Base-by-base conservation (phyloP, 805 yeast genomes). In the Ogataea trehalophila region DNA sequence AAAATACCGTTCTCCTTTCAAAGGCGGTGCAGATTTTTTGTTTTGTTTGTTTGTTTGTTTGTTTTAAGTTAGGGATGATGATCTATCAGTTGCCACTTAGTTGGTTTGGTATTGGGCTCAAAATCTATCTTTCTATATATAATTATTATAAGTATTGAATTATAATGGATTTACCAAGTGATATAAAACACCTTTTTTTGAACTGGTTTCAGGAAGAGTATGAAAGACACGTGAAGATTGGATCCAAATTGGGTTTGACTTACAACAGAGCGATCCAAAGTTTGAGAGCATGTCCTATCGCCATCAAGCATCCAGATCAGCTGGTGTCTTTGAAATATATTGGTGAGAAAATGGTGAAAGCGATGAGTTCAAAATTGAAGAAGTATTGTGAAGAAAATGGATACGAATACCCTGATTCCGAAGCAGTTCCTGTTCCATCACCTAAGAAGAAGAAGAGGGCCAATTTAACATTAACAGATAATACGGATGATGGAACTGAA, bases 331-430 rank as follows among this genome's bases (percentile, higher is more conserved):
- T 92, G 38, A 83, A 76, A 47, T 85, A 72, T 41, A 74, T 92
- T 34, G 98, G 98, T 1, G 83, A 79, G 13, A 81, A 83, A 47
- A 81, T 87, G 7, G 79, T 86, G 33, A 67, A 63, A 2, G 58
- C 66, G 29, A 66, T 92, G 47, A 70, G 73, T 23, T 63, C 68
- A 37, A 74, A 72, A 50, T 65, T 87, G 22, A 53, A 63, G 13
- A 58, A 59, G 2, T 76, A 87, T 65, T 89, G 96, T 58, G 56
- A 65, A n/a, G 77, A 74, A 7, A 71, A 77, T 43, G 81, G 78
- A 0, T 61, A 70, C 4, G 63, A 55, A 0, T 49, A 71, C 5
- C 92, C 92, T 20, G 20, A 14, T 15, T n/a, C 20, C 6, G n/a
- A 43, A 17, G 17, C 14, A 29, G 23, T 6, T 8, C 22, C 15